These are phyloP conservation scores for Phytophthora hibernalis DNA, from an alignment of 352 stramenopile species.

Conservation along the genomic window DNA sequence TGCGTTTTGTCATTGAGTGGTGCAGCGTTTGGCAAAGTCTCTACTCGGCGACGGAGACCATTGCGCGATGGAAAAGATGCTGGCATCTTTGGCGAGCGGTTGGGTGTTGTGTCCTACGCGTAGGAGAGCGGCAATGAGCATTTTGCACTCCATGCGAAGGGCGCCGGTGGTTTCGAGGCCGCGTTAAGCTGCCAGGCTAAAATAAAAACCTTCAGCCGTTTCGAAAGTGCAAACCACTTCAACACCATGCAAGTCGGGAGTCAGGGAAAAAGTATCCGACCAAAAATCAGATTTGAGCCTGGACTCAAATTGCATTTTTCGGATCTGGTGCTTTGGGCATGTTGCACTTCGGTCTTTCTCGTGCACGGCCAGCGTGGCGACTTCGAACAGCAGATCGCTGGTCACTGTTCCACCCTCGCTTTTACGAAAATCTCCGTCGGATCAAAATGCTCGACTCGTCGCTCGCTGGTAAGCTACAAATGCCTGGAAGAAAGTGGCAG, in stretches of 20 bases:
- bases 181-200: background rate
- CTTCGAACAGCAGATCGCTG: constrained; percentile 34
- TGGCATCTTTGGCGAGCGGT: constrained; percentile 10
- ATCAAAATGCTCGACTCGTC: background rate
- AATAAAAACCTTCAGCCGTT: constrained; percentile 10
- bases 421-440: constrained; percentile 7
- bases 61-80: constrained; percentile 7
- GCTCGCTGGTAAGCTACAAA: background rate
- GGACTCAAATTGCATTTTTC: background rate
- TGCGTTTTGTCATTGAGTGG: constrained; percentile 19
- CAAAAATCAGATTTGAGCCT: constrained; percentile 13
- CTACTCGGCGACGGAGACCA: constrained; percentile 13
- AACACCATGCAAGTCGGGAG: constrained; percentile 22
- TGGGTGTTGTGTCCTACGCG: constrained; percentile 16
- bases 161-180: constrained; percentile 24
- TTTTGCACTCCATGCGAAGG: constrained; percentile 8
- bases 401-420: constrained; percentile 18
- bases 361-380: constrained; percentile 4
- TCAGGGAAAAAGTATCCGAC: background rate
- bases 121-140: constrained; percentile 20
- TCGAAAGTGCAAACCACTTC: constrained; percentile 20
- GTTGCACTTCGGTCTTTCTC: constrained; percentile 15
- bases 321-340: background rate
- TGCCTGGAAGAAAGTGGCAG: background rate
- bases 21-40: background rate